phyloP scores from a whole-genome alignment of 2,329 filamentous ascomycete genomes.

The Trichoderma gracile region DNA sequence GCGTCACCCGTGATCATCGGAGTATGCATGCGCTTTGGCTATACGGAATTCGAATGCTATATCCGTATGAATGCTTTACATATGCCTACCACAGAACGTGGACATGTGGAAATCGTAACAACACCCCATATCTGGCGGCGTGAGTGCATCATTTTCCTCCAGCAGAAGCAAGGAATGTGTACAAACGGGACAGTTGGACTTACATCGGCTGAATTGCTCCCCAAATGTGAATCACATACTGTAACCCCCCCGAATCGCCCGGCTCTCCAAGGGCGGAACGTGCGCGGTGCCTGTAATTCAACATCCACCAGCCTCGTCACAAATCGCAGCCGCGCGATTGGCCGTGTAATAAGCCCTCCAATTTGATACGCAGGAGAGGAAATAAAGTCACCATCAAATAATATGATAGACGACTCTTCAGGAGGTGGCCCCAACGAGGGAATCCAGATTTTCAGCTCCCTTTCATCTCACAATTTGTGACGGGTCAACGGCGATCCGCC shows the following conservation, averaged over 20 bases:
- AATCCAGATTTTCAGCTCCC: neutral
- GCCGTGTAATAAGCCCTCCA: neutral
- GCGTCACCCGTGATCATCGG: too few relatives aligned
- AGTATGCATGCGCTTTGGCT: too few relatives aligned
- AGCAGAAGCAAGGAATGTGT: conserved; percentile 15
- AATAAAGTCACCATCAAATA: neutral
- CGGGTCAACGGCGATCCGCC: conserved; percentile 8
- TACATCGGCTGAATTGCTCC: neutral
- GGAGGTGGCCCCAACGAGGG: too few relatives aligned
- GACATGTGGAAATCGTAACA: neutral
- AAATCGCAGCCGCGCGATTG: neutral
- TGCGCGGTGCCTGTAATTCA: neutral
- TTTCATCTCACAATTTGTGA: neutral
- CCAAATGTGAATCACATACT: neutral
- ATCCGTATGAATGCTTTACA: too few relatives aligned
- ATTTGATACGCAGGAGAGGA: neutral
- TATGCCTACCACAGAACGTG: neutral
- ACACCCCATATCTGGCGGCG: neutral
- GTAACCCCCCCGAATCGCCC: neutral
- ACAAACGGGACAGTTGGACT: neutral
- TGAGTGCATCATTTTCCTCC: conserved; percentile 5
- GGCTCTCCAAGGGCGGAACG: neutral
- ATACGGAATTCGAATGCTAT: neutral
- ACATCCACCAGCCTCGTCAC: neutral
- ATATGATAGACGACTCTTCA: neutral